Conservation (phyloP, 2,329 filamentous ascomycete genomes). For the Dichotomopilus funicola region DNA sequence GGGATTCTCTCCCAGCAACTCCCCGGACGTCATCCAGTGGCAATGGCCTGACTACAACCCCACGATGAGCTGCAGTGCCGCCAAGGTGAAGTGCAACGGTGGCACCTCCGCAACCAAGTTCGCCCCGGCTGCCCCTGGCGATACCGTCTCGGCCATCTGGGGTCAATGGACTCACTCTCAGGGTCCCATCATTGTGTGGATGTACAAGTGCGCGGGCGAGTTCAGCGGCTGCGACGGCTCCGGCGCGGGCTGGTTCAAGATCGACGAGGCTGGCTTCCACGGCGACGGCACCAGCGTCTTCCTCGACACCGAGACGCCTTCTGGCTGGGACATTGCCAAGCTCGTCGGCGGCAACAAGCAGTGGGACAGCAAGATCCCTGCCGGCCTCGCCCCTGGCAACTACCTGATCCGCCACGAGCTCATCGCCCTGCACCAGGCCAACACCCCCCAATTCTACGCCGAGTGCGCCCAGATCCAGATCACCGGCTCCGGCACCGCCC, state of each 20-base stretch:
- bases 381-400: slow-evolving; percentile 43
- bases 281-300: slow-evolving; percentile 17
- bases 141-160: slow-evolving; percentile 45
- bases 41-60: slow-evolving; percentile 55
- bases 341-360: slow-evolving; percentile 25
- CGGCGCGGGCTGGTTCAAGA: slow-evolving; percentile 53
- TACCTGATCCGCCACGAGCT: slow-evolving; percentile 53
- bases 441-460: slow-evolving; percentile 45
- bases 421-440: slow-evolving; percentile 48
- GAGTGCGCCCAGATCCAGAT: slow-evolving; percentile 50
- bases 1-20: slow-evolving; percentile 43
- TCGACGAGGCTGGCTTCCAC: slow-evolving; percentile 42
- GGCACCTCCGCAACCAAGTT: slow-evolving; percentile 40
- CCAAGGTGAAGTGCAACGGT: slow-evolving; percentile 50
- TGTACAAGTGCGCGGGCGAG: slow-evolving; percentile 45
- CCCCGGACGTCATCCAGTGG: slow-evolving; percentile 46
- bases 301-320: slow-evolving; percentile 7
- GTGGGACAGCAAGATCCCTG: slow-evolving; percentile 47
- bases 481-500: slow-evolving; percentile 40
- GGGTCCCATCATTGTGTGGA: slow-evolving; percentile 53
- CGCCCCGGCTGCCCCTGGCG: slow-evolving; percentile 42
- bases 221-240: slow-evolving; percentile 47
- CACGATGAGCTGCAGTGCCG: slow-evolving; percentile 39
- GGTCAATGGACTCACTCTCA: slow-evolving; percentile 53
- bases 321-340: slow-evolving; percentile 9